A percentile compares a stretch with the other conserved stretches of the same genome.
Evolutionary conservation across 192 early-diverging fungal genomes (phyloP).

Genomic region (Coemansia sp.): DNA sequence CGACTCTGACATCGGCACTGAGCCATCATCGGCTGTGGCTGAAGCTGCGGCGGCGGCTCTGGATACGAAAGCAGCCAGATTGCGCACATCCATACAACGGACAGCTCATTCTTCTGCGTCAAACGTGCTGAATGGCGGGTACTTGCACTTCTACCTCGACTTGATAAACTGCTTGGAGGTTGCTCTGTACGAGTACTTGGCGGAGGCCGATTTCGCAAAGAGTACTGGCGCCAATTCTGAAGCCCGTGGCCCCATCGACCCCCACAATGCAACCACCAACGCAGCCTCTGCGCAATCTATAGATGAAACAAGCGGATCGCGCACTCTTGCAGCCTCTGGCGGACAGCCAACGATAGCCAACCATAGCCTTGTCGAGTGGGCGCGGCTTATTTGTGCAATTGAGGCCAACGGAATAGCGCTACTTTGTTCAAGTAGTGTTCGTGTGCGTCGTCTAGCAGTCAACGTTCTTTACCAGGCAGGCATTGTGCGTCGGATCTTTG

Average conservation of each 20-base stretch:
- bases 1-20: slow-evolving; percentile 25
- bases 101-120: slow-evolving; percentile 2
- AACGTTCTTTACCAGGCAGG: slow-evolving; percentile 46
- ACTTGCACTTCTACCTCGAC: slow-evolving; percentile 69
- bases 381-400: slow-evolving; percentile 32
- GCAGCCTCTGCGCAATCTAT: not conserved
- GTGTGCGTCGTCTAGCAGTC: slow-evolving; percentile 37
- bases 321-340: not conserved
- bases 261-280: not conserved
- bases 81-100: slow-evolving; percentile 19
- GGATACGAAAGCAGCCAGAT: slow-evolving; percentile 30
- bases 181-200: slow-evolving; percentile 26
- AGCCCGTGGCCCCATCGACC: not conserved
- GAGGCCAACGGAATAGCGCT: slow-evolving; percentile 46
- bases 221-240: not conserved
- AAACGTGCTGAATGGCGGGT: slow-evolving; percentile 53
- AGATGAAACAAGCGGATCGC: not conserved
- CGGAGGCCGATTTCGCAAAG: slow-evolving; percentile 4
- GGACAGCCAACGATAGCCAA: slow-evolving; percentile 16
- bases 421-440: slow-evolving; percentile 46
- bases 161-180: slow-evolving; percentile 59
- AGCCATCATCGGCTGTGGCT: slow-evolving; percentile 22
- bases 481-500: slow-evolving; percentile 35
- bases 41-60: slow-evolving; percentile 20
- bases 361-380: slow-evolving; percentile 33